A percentile compares a stretch with the other conserved stretches of the same genome.
These are phyloP conservation scores for Pneumocystis sp. DNA, from an alignment of 1,139 yeast species.

Conservation along the genomic window DNA sequence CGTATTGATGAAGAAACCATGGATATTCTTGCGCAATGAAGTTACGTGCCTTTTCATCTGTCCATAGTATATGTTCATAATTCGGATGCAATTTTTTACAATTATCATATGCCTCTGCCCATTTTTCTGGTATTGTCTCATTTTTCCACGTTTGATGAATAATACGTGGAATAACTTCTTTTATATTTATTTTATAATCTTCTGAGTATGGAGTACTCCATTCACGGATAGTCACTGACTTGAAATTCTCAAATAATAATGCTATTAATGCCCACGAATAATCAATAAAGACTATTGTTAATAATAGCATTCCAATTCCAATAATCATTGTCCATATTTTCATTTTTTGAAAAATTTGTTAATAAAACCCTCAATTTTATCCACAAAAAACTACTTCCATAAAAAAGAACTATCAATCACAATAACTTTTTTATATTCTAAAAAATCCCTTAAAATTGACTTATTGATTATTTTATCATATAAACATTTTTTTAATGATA, in stretches of 20 bases:
- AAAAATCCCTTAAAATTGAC: too few relatives aligned
- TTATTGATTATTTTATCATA: too few relatives aligned
- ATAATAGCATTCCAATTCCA: slow-evolving; percentile 10
- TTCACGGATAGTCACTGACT: slow-evolving; percentile 15
- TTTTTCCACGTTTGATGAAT: slow-evolving; percentile 89
- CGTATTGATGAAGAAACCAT: slow-evolving; percentile 75
- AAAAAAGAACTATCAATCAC: too few relatives aligned
- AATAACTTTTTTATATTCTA: too few relatives aligned
- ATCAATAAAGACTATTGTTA: slow-evolving; percentile 12
- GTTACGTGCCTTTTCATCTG: slow-evolving; percentile 67
- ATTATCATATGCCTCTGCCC: slow-evolving; percentile 64
- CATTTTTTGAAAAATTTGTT: slow-evolving; percentile 1
- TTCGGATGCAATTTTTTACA: slow-evolving; percentile 73
- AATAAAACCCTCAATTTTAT: too few relatives aligned
- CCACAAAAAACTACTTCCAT: too few relatives aligned
- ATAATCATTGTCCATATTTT: slow-evolving; percentile 8
- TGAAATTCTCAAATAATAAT: slow-evolving; percentile 49
- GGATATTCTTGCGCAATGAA: slow-evolving; percentile 66
- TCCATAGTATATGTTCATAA: slow-evolving; percentile 58
- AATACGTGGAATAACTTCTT: slow-evolving; percentile 57
- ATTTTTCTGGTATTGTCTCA: slow-evolving; percentile 56
- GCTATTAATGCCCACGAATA: slow-evolving; percentile 55
- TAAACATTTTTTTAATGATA: too few relatives aligned
- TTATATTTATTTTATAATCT: slow-evolving; percentile 27
- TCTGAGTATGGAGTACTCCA: slow-evolving; percentile 29